Evolutionary conservation across 2,329 filamentous ascomycete species (phyloP).

Genomic region (Trichoderma atroviride): DNA sequence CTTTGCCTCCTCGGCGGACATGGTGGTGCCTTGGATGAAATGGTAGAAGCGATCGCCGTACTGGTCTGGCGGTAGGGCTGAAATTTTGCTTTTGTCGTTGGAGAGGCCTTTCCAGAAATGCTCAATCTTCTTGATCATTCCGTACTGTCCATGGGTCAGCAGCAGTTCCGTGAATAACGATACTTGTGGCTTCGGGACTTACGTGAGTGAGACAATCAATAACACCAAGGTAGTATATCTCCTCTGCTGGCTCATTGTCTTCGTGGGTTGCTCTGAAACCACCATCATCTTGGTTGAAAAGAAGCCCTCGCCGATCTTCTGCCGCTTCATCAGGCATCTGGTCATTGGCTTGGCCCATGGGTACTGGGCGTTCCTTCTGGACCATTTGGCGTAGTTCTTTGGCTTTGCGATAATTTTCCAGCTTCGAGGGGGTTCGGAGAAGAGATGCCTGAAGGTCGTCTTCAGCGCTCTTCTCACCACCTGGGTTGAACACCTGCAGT

Average conservation of each 20-base stretch:
- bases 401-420: constrained; percentile 89
- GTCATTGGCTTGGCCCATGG: constrained; percentile 78
- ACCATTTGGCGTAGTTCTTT: constrained; percentile 90
- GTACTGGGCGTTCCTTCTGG: constrained; percentile 89
- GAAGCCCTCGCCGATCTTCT: constrained; percentile 69
- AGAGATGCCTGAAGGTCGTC: constrained; percentile 68
- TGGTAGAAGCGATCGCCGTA: constrained; percentile 94
- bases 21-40: constrained; percentile 89
- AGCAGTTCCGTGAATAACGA: constrained; percentile 28
- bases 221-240: constrained; percentile 97
- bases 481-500: constrained; percentile 89
- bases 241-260: constrained; percentile 78
- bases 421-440: constrained; percentile 86
- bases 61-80: constrained; percentile 82
- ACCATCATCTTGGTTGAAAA: constrained; percentile 93
- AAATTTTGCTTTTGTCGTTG: constrained; percentile 82
- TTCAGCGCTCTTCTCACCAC: constrained; percentile 62
- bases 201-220: constrained; percentile 98
- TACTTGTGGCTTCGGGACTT: constrained; percentile 48
- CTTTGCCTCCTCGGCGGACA: constrained; percentile 81
- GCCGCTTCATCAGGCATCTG: constrained; percentile 91
- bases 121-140: constrained; percentile 90
- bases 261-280: constrained; percentile 93
- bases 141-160: constrained; percentile 65
- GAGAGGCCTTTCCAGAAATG: constrained; percentile 96